Percentiles rank a stretch among this genome's conserved stretches.
These are phyloP conservation scores for Blastobotrys raffinosifermentans DNA, from an alignment of 1,139 yeast species.

Conservation along the genomic window DNA sequence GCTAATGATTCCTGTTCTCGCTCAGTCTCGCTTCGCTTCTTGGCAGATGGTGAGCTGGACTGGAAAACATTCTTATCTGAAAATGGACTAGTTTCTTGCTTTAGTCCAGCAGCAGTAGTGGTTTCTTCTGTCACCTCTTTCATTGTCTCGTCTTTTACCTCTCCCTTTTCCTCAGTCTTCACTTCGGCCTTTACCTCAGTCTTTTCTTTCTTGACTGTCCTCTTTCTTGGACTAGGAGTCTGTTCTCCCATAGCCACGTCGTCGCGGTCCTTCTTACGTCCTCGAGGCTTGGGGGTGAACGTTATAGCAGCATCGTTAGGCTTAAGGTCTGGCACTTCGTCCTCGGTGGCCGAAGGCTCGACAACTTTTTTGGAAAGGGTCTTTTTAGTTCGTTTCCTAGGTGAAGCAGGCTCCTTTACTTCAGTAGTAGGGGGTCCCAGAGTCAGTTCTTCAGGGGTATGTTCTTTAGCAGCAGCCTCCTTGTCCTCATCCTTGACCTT, in stretches of 20 bases:
- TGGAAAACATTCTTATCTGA: conserved; percentile 41
- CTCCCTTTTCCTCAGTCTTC: conserved; percentile 6
- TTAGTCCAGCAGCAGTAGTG: conserved; percentile 1
- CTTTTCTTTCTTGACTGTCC: conserved; percentile 2
- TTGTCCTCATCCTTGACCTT: conserved; percentile 4
- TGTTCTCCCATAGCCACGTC: conserved; percentile 5
- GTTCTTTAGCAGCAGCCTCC: conserved; percentile 5
- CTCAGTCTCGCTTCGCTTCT: conserved; percentile 13
- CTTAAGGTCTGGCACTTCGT: conserved; percentile 8
- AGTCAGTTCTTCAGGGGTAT: conserved; percentile 6
- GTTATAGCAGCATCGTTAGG: not conserved
- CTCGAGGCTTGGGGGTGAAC: conserved; percentile 10
- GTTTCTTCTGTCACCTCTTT: conserved; percentile 2
- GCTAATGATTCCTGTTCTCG: conserved; percentile 1
- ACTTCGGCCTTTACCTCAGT: conserved; percentile 5
- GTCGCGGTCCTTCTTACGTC: conserved; percentile 8
- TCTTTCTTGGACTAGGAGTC: too few species aligned
- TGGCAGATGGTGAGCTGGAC: conserved; percentile 24
- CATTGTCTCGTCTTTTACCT: conserved; percentile 5
- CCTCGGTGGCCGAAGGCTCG: conserved; percentile 7
- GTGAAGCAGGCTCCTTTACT: conserved; percentile 8
- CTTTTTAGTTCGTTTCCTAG: conserved; percentile 11
- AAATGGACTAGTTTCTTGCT: conserved; percentile 31
- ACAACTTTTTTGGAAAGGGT: conserved; percentile 14
- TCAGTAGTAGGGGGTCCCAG: not conserved